A percentile compares a stretch with the other conserved stretches of the same genome.
These are phyloP conservation scores for Trichomonas gallinae DNA, from an alignment of 208 protist species.

Conservation along the genomic window DNA sequence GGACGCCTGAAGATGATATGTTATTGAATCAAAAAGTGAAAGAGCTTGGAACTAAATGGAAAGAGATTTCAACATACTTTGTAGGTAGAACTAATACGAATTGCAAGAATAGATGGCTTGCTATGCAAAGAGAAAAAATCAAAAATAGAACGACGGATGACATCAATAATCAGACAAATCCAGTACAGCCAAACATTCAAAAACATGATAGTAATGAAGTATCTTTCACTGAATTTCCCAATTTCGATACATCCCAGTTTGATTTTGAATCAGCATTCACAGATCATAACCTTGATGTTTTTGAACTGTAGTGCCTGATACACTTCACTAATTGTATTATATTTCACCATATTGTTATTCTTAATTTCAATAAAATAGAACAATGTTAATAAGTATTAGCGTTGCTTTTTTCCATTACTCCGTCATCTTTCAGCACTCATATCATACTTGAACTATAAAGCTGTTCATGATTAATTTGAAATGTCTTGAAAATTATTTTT, in stretches of 20 bases:
- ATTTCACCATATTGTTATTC: too few relatives aligned
- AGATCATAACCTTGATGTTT: not conserved
- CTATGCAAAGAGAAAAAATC: not conserved
- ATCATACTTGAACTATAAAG: too few relatives aligned
- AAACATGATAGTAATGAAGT: too few relatives aligned
- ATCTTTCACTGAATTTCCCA: too few relatives aligned
- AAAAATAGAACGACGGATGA: not conserved
- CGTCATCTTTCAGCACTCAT: too few relatives aligned
- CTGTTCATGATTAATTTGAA: too few relatives aligned
- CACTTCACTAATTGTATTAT: too few relatives aligned
- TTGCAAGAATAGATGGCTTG: not conserved
- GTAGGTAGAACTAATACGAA: not conserved
- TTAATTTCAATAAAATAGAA: too few relatives aligned
- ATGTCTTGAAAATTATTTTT: too few relatives aligned
- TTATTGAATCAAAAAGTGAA: not conserved
- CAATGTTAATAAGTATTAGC: too few relatives aligned
- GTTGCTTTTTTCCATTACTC: too few relatives aligned
- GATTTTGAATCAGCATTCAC: not conserved
- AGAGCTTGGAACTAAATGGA: not conserved
- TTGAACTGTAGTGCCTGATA: not conserved
- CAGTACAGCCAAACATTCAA: not conserved
- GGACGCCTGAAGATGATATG: not conserved
- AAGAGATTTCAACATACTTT: not conserved
- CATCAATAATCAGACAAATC: not conserved
- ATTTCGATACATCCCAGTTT: not conserved